Evolutionary conservation across 1,139 yeast species (phyloP).

Genomic region (Pichia sp.): DNA sequence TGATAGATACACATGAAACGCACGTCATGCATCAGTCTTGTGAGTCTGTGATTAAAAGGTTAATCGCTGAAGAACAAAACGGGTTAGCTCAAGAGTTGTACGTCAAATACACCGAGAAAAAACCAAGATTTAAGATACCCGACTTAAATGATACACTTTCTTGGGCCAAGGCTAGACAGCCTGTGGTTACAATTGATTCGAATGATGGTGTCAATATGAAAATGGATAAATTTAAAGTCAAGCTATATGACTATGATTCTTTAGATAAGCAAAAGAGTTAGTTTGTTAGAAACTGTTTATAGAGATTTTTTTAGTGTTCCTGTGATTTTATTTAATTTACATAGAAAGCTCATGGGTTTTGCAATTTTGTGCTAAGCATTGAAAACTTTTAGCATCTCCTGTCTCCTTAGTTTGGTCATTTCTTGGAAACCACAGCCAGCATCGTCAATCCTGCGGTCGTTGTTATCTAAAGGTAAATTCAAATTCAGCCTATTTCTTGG

Average conservation of each 20-base stretch:
- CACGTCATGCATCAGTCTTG: constrained; percentile 8
- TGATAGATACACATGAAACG: constrained; percentile 8
- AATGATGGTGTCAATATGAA: constrained; percentile 14
- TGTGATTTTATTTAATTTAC: not conserved
- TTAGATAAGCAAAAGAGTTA: constrained; percentile 8
- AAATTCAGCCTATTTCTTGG: constrained; percentile 9
- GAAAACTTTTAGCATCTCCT: constrained; percentile 20
- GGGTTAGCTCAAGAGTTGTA: constrained; percentile 20
- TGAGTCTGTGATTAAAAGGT: constrained; percentile 13
- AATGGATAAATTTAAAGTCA: constrained; percentile 16
- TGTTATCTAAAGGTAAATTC: constrained; percentile 10
- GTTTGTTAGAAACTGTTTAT: constrained; percentile 5
- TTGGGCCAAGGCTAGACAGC: constrained; percentile 11
- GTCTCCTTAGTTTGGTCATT: constrained; percentile 18
- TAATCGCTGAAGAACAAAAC: constrained; percentile 12
- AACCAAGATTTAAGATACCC: constrained; percentile 10
- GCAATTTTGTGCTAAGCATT: not conserved
- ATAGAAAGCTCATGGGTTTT: not conserved
- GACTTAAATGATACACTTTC: constrained; percentile 8
- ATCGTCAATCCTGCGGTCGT: not conserved
- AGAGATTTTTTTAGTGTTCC: not conserved
- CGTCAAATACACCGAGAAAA: constrained; percentile 10
- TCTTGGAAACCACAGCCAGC: constrained; percentile 13
- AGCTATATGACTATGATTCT: constrained; percentile 22
- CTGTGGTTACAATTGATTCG: constrained; percentile 9